Evolutionary conservation across 345 rosid genomes (phyloP).

Genomic region (Angophora floribunda): DNA sequence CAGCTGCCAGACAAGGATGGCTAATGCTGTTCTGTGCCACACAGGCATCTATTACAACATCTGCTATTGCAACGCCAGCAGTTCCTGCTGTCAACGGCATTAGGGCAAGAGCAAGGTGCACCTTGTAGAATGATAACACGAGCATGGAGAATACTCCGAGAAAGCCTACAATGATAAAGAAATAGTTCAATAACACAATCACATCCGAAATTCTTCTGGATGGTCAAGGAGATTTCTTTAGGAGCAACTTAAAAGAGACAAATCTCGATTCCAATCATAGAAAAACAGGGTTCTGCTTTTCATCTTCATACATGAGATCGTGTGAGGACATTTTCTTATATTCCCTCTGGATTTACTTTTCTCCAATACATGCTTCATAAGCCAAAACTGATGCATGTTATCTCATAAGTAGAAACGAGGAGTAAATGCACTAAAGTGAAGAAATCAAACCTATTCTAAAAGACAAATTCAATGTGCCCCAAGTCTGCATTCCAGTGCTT

Average conservation of each 20-base stretch:
- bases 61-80: constrained; percentile 62
- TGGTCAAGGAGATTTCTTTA: background rate
- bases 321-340: background rate
- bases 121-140: constrained; percentile 29
- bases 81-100: constrained; percentile 34
- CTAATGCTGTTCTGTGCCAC: constrained; percentile 49
- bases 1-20: constrained; percentile 57
- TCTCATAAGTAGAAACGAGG: background rate
- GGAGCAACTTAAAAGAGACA: background rate
- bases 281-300: background rate
- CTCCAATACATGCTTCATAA: background rate
- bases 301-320: background rate
- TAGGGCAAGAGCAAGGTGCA: constrained; percentile 41
- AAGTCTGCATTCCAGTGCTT: background rate
- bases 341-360: background rate
- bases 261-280: no score
- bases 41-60: constrained; percentile 72
- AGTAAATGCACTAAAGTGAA: background rate
- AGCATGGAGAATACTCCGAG: constrained; percentile 43
- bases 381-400: background rate
- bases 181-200: background rate
- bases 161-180: constrained; percentile 23
- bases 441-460: background rate
- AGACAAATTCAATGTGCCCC: background rate
- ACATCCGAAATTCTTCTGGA: background rate